These are phyloP conservation scores for Colletotrichum sp. DNA, from an alignment of 2,329 filamentous ascomycete genomes.

Conservation along the genomic window DNA sequence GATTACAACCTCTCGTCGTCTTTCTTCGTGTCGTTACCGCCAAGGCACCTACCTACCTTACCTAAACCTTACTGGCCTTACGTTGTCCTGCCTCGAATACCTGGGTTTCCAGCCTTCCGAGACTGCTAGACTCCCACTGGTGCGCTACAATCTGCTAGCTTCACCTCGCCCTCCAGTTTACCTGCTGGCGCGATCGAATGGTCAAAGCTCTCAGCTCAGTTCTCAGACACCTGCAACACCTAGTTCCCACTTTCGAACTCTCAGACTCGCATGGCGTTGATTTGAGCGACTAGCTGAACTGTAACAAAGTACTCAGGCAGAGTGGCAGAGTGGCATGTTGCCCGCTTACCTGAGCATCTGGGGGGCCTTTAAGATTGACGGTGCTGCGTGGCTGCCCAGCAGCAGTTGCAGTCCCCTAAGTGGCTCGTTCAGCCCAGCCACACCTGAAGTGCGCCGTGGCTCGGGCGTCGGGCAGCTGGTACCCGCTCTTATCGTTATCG, in stretches of 20 bases:
- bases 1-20: background rate
- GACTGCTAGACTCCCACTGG: background rate
- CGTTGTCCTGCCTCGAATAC: background rate
- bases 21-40: background rate
- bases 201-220: slow-evolving; percentile 13
- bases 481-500: slow-evolving; percentile 1
- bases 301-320: background rate
- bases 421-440: background rate
- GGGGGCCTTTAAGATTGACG: background rate
- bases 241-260: background rate
- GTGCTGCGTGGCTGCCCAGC: background rate
- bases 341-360: background rate
- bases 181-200: background rate
- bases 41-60: background rate
- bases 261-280: background rate
- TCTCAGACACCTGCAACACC: background rate
- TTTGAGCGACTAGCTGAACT: background rate
- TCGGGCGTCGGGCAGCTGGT: background rate
- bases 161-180: background rate
- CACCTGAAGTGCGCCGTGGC: background rate
- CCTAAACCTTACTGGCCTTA: background rate
- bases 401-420: background rate
- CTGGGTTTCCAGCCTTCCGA: background rate
- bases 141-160: background rate
- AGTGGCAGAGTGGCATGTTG: background rate